Percentiles rank a stretch among this genome's conserved stretches.
phyloP scores from a whole-genome alignment of 768 basidiomycete species.

The Pulveroboletus frians region DNA sequence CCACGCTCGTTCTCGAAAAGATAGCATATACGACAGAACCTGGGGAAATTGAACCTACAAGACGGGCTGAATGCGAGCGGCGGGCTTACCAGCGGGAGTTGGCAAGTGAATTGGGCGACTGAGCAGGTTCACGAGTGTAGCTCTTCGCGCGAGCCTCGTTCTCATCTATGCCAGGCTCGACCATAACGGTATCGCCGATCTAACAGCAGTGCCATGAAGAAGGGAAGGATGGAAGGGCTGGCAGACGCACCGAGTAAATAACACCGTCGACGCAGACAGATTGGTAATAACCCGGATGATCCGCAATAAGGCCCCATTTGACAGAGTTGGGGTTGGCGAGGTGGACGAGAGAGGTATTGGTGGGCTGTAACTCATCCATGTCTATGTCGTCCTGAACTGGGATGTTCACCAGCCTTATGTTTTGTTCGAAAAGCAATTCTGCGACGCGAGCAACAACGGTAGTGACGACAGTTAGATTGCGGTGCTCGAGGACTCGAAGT shows the following conservation, averaged over 20 bases:
- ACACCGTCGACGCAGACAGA: constrained; percentile 54
- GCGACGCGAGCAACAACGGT: constrained; percentile 44
- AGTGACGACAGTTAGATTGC: constrained; percentile 39
- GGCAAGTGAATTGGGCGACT: constrained; percentile 51
- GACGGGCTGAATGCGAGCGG: background rate
- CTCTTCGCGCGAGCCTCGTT: constrained; percentile 38
- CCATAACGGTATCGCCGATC: constrained; percentile 62
- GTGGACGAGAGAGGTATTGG: constrained; percentile 19
- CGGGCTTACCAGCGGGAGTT: constrained; percentile 55
- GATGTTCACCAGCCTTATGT: constrained; percentile 37
- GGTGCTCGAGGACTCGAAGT: constrained; percentile 34
- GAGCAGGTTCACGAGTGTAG: constrained; percentile 36
- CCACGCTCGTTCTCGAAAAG: constrained; percentile 44
- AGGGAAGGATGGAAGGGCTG: background rate
- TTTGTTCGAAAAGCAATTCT: constrained; percentile 42
- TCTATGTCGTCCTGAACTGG: constrained; percentile 25
- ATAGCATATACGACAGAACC: constrained; percentile 69
- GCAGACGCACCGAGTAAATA: constrained; percentile 44
- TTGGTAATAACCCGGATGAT: constrained; percentile 33
- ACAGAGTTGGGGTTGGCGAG: constrained; percentile 30
- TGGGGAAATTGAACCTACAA: constrained; percentile 21
- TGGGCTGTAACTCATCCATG: constrained; percentile 12
- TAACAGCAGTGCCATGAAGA: constrained; percentile 25
- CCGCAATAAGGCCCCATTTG: constrained; percentile 29
- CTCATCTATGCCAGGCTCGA: constrained; percentile 51